Evolutionary conservation across 2,329 filamentous ascomycete species (phyloP).

Genomic region (Exutisphaerella laricina): DNA sequence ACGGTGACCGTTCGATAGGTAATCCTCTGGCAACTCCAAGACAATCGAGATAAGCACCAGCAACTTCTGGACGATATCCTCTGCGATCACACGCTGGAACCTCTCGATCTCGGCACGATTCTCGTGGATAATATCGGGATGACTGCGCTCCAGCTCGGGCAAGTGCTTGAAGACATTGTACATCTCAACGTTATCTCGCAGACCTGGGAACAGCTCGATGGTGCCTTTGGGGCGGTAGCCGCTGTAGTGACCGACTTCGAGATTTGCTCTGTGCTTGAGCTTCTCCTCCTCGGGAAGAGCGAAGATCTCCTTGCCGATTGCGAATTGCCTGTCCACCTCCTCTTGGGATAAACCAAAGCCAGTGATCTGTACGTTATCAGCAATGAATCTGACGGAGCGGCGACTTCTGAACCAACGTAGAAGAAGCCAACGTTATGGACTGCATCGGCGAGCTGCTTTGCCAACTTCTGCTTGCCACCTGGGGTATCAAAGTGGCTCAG

Average conservation of each 20-base stretch:
- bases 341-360: constrained; percentile 59
- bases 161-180: constrained; percentile 54
- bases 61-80: constrained; percentile 53
- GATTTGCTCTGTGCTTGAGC: constrained; percentile 45
- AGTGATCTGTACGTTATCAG: constrained; percentile 34
- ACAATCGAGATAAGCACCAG: constrained; percentile 57
- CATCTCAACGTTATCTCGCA: constrained; percentile 52
- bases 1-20: constrained; percentile 51
- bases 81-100: constrained; percentile 49
- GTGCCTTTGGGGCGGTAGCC: constrained; percentile 26
- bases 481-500: constrained; percentile 50
- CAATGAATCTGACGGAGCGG: no score
- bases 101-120: constrained; percentile 52
- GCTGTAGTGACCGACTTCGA: constrained; percentile 31
- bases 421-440: constrained; percentile 51
- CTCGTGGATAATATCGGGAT: constrained; percentile 37
- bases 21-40: constrained; percentile 55
- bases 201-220: constrained; percentile 18
- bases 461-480: constrained; percentile 50
- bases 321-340: constrained; percentile 56
- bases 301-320: constrained; percentile 56
- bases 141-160: constrained; percentile 22
- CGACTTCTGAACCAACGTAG: no score
- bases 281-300: constrained; percentile 54
- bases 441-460: constrained; percentile 52